Evolutionary conservation across 1,284 basidiomycete genomes (phyloP), one percentile per base, ranked within the genome.

Genomic region (Jaminaea rosea): DNA sequence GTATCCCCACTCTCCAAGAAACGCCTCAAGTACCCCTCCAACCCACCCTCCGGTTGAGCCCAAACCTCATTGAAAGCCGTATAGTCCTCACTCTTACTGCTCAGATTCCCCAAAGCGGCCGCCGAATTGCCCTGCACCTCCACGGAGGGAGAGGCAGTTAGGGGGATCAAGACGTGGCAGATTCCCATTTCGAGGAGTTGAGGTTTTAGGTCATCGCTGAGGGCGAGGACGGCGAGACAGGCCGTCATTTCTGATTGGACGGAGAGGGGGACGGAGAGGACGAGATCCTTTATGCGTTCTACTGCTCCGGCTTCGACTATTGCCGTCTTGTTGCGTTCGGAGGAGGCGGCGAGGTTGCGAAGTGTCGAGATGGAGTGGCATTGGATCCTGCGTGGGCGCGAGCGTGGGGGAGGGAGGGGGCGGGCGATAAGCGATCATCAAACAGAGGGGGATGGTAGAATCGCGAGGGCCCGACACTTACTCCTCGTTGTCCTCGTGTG

Each of bases 181-280:
- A 99, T 92, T 26, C 94, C 94, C 88, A 97, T 91, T 77, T 99
- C 93, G 55, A 99, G 80, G 44, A 98, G 57, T 47, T 73, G 69
- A 8, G 71, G 67, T 58, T 73, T 73, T 42, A 72, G 63, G 47
- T 73, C 71, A 50, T 73, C 71, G 26, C 62, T 65, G 9, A 72
- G 60, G 24, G 71, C 71, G 4, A 73, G 55, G 19, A 72, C 69
- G 17, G 94, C 94, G 21, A 96, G 87, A 68, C 93, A 98, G 5
- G 94, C 94, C 23, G 94, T 99, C 94, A 99, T 99, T 77, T 98
- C 94, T 74, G 89, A 93, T 77, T 99, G 94, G 9, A 99, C 94
- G 59, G 88, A 88, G 77, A 94, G 84, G 1, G 94, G 92, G 0
- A 97, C 93, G 68, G 87, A 86, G 32, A 98, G 79, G 2, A 98